phyloP scores from a whole-genome alignment of 2,329 filamentous ascomycete genomes.

The Eurotiales sp. region DNA sequence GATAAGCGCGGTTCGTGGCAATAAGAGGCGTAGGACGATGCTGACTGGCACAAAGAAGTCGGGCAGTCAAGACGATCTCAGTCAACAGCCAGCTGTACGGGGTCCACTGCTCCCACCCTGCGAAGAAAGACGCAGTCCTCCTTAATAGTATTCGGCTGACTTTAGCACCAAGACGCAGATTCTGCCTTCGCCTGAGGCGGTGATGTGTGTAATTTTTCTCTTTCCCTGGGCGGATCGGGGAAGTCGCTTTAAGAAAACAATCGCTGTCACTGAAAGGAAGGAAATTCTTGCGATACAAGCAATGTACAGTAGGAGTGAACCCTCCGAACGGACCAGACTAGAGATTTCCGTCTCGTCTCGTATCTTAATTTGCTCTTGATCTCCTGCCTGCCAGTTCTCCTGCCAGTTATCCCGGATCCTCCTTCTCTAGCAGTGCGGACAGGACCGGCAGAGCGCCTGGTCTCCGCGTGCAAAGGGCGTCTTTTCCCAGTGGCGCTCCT shows the following conservation, averaged over 20 bases:
- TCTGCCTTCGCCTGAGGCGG: too few relatives aligned
- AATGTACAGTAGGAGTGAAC: neutral
- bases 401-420: neutral
- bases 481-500: neutral
- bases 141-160: neutral
- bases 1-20: constrained; percentile 12
- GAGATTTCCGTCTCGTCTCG: too few relatives aligned
- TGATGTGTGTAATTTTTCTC: neutral
- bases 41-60: too few relatives aligned
- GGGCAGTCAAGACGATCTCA: too few relatives aligned
- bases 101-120: neutral
- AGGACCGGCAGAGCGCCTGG: neutral
- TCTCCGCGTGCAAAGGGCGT: neutral
- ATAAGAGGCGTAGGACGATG: constrained; percentile 9
- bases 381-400: neutral
- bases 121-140: too few relatives aligned
- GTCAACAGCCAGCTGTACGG: neutral
- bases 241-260: neutral
- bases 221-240: neutral
- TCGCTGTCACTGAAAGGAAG: neutral
- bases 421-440: neutral
- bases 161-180: neutral
- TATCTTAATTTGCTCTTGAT: neutral
- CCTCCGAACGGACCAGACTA: neutral
- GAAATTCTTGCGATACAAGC: neutral